Percentiles rank a stretch among this genome's conserved stretches.
phyloP scores from a whole-genome alignment of 371 early-diverging fungal species.

The Amoeboaphelidium occidentale region DNA sequence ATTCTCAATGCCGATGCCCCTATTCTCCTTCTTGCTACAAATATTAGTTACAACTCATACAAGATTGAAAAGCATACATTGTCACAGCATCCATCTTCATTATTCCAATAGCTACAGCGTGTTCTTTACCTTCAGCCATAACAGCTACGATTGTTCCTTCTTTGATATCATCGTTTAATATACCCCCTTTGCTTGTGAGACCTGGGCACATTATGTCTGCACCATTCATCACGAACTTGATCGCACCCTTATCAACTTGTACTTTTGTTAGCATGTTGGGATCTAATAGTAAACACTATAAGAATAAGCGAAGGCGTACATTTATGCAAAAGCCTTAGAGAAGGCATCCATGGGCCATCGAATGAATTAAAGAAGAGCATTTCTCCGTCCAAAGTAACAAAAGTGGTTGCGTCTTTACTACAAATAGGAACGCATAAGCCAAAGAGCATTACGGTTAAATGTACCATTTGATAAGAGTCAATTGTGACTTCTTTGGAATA shows the following conservation, averaged over 20 bases:
- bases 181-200: conserved; percentile 71
- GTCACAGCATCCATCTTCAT: too few relatives aligned
- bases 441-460: too few relatives aligned
- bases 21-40: conserved; percentile 49
- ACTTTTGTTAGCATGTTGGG: conserved; percentile 71
- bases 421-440: too few relatives aligned
- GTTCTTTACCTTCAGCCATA: conserved; percentile 85
- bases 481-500: too few relatives aligned
- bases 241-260: conserved; percentile 85
- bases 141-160: conserved; percentile 60
- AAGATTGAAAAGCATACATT: too few relatives aligned
- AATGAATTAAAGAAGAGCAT: conserved; percentile 80
- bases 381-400: too few relatives aligned
- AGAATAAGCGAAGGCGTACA: conserved; percentile 24
- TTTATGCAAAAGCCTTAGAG: conserved; percentile 61
- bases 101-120: conserved; percentile 82
- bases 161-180: conserved; percentile 32
- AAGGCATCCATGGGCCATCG: conserved; percentile 72
- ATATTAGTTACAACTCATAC: too few relatives aligned
- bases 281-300: conserved; percentile 20
- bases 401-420: too few relatives aligned
- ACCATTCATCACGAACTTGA: conserved; percentile 84
- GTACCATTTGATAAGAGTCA: too few relatives aligned
- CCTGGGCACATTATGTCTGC: conserved; percentile 98
- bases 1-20: conserved; percentile 72